Base-by-base conservation (phyloP, 495 filamentous ascomycete genomes). In the Aspergillus cavernicola region DNA sequence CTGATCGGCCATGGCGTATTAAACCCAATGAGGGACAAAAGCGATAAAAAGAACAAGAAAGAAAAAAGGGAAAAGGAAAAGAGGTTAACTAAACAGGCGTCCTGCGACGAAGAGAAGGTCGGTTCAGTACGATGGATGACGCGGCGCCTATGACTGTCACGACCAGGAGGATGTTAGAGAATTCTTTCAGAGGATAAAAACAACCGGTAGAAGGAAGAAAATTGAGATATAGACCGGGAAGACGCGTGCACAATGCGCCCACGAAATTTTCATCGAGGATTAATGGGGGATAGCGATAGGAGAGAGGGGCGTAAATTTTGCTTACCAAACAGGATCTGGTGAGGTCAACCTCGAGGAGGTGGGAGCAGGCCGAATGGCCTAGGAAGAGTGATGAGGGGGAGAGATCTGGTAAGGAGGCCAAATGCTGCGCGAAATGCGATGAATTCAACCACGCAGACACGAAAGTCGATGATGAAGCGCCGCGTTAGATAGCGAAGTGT, bases 1-100 rank as follows among this genome's bases (percentile, higher is more conserved):
- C 73, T 91, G 83, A 76, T 97, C 95, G 76, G 95, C 92, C 93
- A 98, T 98, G 66, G 68, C 71, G 68, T 71, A 59, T 63, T 66
- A 67, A 59, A 56, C 62, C 56, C 64, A 70, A 65, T 48, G 58
- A 64, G 44, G 60, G 45, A 62, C 55, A 52, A 23, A 45, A 53
- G 45, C 60, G 63, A 58, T 41, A 54, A 61, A 58, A 64, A 55
- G 43, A 56, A 67, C 53, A 69, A 65, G 51, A 44, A 56, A 50
- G 54, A 58, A 58, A 64, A 55, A 62, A 52, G 42, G 53, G 39
- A 51, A 53, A 58, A 59, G 62, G 53, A 58, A 54, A 55, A 67
- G 44, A 55, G 53, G 62, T 57, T 50, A 53, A 45, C 53, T 53
- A 58, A 58, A 53, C 55, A 58, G 44, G 48, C 55, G 55, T 42